Evolutionary conservation across 2,329 filamentous ascomycete genomes (phyloP).

Genomic region (Ceratocystis cubensis): DNA sequence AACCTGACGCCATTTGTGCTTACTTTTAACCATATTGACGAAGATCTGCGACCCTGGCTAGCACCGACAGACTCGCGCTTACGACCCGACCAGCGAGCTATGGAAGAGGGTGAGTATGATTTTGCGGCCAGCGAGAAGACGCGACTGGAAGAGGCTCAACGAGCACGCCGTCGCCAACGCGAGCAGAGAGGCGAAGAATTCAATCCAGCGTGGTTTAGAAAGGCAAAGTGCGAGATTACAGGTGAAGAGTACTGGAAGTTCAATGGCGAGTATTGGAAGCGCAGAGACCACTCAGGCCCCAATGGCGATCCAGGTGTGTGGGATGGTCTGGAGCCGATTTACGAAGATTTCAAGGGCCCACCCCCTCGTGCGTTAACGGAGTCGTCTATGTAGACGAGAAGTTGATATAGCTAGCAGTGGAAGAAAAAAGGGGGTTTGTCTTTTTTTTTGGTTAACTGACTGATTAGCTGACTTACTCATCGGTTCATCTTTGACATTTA

Average conservation of each 20-base stretch:
- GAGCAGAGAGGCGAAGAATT: constrained; percentile 75
- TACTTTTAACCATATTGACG: constrained; percentile 82
- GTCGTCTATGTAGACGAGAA: constrained; percentile 15
- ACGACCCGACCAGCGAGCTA: constrained; percentile 85
- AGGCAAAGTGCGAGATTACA: constrained; percentile 59
- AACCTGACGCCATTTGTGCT: constrained; percentile 94
- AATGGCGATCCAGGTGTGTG: constrained; percentile 46
- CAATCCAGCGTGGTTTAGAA: constrained; percentile 70
- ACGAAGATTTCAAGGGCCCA: constrained; percentile 29
- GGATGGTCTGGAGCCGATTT: constrained; percentile 68
- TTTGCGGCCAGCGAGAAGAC: constrained; percentile 89
- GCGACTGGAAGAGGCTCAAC: constrained; percentile 81
- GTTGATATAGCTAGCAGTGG: neutral
- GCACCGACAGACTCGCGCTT: constrained; percentile 91
- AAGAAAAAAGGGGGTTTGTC: neutral
- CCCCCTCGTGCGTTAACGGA: constrained; percentile 16
- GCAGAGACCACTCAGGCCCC: constrained; percentile 51
- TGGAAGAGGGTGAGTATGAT: constrained; percentile 98
- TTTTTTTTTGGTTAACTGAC: neutral
- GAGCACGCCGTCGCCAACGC: constrained; percentile 57
- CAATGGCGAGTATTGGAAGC: constrained; percentile 77
- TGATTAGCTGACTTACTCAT: neutral
- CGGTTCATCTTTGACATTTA: neutral
- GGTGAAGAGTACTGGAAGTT: constrained; percentile 87
- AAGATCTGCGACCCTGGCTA: constrained; percentile 62